Conservation (phyloP, 441 rosid species). For the Populus hybrid region DNA sequence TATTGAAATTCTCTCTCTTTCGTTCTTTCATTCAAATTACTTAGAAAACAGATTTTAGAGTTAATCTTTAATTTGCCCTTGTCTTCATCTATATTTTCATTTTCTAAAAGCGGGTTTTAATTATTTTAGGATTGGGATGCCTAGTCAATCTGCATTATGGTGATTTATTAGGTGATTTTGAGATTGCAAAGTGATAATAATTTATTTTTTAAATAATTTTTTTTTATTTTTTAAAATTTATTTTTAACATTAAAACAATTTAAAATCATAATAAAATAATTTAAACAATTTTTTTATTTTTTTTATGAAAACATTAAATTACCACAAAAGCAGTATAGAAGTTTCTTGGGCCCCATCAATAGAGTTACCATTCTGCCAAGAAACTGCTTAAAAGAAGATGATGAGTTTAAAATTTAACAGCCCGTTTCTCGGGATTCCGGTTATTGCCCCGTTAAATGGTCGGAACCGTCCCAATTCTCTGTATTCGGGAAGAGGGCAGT, state of each 20-base stretch:
- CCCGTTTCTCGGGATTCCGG: constrained; percentile 54
- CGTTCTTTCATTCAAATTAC: too few species aligned
- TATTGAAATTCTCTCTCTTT: too few species aligned
- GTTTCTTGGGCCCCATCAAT: constrained; percentile 79
- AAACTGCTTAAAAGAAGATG: constrained; percentile 24
- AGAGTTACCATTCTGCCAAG: constrained; percentile 28
- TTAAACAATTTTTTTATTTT: too few species aligned
- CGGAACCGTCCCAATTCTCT: constrained; percentile 22
- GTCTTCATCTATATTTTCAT: too few species aligned
- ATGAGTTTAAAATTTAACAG: constrained; percentile 55
- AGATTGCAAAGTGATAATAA: too few species aligned
- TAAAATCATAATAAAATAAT: too few species aligned
- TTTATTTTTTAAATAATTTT: too few species aligned
- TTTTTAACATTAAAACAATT: too few species aligned
- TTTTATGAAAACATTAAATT: too few species aligned
- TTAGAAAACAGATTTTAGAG: too few species aligned
- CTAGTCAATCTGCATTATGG: background rate
- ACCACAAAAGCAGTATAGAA: constrained; percentile 11
- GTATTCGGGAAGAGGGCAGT: constrained; percentile 25
- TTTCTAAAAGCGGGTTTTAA: background rate
- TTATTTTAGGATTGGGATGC: constrained; percentile 20
- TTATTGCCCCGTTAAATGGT: constrained; percentile 23
- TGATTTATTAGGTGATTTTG: constrained; percentile 38
- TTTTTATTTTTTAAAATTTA: too few species aligned
- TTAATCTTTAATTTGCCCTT: too few species aligned